Conservation (phyloP, 495 filamentous ascomycete genomes). For the Cercophora newfieldiana region DNA sequence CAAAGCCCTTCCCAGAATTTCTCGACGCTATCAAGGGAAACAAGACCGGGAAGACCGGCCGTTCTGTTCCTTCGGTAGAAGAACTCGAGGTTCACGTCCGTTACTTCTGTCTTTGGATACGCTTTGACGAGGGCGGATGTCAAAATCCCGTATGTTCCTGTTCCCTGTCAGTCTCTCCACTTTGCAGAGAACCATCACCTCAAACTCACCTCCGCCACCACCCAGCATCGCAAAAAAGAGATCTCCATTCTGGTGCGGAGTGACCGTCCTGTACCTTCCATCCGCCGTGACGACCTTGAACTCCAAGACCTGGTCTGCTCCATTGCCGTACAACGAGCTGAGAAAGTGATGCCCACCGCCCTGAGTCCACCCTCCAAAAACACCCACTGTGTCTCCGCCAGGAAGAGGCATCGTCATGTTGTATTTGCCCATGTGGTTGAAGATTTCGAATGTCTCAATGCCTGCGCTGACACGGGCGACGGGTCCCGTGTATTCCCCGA, state of each 20-base stretch:
- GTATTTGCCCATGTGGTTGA: slow-evolving; percentile 34
- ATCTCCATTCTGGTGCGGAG: slow-evolving; percentile 48
- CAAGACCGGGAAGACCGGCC: slow-evolving; percentile 26
- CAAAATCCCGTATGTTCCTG: slow-evolving; percentile 57
- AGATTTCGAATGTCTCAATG: slow-evolving; percentile 42
- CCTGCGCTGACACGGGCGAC: slow-evolving; percentile 47
- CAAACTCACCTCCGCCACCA: slow-evolving; percentile 42
- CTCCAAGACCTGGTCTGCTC: slow-evolving; percentile 50
- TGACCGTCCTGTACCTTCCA: slow-evolving; percentile 52
- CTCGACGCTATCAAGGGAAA: slow-evolving; percentile 23
- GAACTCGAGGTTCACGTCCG: slow-evolving; percentile 26
- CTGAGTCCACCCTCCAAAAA: slow-evolving; percentile 35
- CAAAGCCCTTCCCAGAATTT: slow-evolving; percentile 52
- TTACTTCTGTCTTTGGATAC: slow-evolving; percentile 34
- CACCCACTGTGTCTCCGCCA: slow-evolving; percentile 41
- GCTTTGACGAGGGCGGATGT: slow-evolving; percentile 49
- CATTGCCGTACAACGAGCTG: slow-evolving; percentile 53
- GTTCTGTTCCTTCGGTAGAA: background rate
- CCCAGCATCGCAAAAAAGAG: slow-evolving; percentile 59
- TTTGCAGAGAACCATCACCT: background rate
- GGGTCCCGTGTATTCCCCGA: slow-evolving; percentile 38
- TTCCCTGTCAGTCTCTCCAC: slow-evolving; percentile 11
- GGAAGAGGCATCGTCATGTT: slow-evolving; percentile 45
- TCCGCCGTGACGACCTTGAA: slow-evolving; percentile 55
- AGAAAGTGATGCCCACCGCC: slow-evolving; percentile 56